Conservation (phyloP, 495 filamentous ascomycete species). For the Penicillium nucicola region DNA sequence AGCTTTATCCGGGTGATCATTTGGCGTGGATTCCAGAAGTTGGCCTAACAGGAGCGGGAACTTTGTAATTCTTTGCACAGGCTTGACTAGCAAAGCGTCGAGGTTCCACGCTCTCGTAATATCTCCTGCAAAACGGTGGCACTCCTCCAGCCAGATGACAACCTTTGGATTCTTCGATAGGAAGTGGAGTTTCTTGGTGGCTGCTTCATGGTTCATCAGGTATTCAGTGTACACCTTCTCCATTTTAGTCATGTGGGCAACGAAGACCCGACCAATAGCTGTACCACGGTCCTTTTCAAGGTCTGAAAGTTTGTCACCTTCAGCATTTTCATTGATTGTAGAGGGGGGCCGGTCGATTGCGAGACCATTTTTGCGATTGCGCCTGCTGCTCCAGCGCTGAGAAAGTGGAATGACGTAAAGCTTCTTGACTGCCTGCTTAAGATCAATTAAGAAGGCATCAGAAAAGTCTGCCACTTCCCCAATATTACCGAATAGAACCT, state of each 20-base stretch:
- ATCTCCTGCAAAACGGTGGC: slow-evolving; percentile 80
- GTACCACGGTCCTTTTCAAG: slow-evolving; percentile 75
- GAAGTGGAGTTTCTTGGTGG: slow-evolving; percentile 70
- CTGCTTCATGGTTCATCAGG: slow-evolving; percentile 79
- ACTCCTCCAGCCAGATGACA: slow-evolving; percentile 87
- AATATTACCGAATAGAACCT: slow-evolving; percentile 84
- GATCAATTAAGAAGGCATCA: slow-evolving; percentile 66
- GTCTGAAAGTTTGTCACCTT: slow-evolving; percentile 44
- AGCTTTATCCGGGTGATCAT: slow-evolving; percentile 76
- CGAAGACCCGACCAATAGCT: slow-evolving; percentile 74
- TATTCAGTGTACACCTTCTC: slow-evolving; percentile 84
- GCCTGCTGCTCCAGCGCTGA: slow-evolving; percentile 55
- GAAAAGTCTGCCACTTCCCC: slow-evolving; percentile 84
- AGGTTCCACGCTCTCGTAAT: slow-evolving; percentile 91
- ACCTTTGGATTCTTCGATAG: slow-evolving; percentile 74
- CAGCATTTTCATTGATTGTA: slow-evolving; percentile 16
- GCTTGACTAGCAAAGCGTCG: slow-evolving; percentile 92
- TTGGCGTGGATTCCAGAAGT: slow-evolving; percentile 73
- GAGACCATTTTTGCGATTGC: slow-evolving; percentile 33
- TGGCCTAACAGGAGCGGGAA: slow-evolving; percentile 82
- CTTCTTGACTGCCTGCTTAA: slow-evolving; percentile 71
- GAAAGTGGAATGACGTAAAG: slow-evolving; percentile 66
- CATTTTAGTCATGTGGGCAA: slow-evolving; percentile 68
- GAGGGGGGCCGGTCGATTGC: slow-evolving; percentile 21
- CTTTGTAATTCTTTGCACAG: slow-evolving; percentile 86